These are phyloP conservation scores for Penicillium sp. DNA, from an alignment of 2,329 filamentous ascomycete species.

Conservation along the genomic window DNA sequence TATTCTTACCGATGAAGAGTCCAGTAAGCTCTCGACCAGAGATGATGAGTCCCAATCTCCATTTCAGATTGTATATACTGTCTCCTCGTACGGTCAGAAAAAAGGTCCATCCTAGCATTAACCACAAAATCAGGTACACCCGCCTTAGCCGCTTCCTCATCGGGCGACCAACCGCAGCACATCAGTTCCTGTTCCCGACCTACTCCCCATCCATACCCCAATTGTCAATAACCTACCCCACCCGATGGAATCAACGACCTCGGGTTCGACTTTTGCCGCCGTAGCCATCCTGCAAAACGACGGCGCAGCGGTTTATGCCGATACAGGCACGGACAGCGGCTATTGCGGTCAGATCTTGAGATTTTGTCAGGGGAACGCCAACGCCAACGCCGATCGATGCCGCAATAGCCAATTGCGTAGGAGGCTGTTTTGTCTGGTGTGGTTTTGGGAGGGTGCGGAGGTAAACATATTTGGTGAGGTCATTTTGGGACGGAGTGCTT, in stretches of 20 bases:
- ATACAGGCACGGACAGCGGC: conserved; percentile 43
- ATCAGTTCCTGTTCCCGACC: too few species aligned
- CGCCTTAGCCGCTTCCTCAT: conserved; percentile 35
- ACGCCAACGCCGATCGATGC: conserved; percentile 46
- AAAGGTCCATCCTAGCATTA: conserved; percentile 56
- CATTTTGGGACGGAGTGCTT: conserved; percentile 7
- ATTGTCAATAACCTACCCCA: conserved; percentile 49
- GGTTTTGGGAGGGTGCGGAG: conserved; percentile 47
- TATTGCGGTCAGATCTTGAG: conserved; percentile 51
- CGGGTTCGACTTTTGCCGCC: conserved; percentile 48
- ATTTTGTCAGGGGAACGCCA: conserved; percentile 49
- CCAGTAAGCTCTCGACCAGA: too few species aligned
- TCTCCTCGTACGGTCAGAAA: too few species aligned
- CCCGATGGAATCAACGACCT: conserved; percentile 39
- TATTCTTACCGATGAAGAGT: too few species aligned
- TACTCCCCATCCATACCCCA: conserved; percentile 52
- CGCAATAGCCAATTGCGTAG: conserved; percentile 51
- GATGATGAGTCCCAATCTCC: too few species aligned
- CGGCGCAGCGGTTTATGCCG: conserved; percentile 42
- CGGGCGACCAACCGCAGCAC: conserved; percentile 37
- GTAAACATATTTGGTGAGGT: conserved; percentile 6
- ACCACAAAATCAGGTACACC: conserved; percentile 56
- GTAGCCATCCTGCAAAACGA: conserved; percentile 61
- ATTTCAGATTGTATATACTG: too few species aligned
- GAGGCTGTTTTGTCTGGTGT: conserved; percentile 49